Evolutionary conservation across 1,284 basidiomycete genomes (phyloP).

Genomic region (Paramarasmius palmivorus): DNA sequence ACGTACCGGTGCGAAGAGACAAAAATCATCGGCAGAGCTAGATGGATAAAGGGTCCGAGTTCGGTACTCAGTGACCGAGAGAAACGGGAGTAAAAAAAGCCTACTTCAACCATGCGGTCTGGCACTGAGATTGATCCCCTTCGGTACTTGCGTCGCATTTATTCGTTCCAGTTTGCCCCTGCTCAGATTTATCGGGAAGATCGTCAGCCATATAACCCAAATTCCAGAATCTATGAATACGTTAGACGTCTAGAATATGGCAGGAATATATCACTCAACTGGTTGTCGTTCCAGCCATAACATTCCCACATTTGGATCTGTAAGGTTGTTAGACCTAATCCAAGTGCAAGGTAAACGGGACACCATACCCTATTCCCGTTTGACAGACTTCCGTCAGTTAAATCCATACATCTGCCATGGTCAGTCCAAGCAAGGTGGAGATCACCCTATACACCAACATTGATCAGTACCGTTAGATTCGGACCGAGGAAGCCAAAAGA

Average conservation of each 20-base stretch:
- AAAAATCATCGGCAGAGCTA: slow-evolving; percentile 59
- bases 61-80: slow-evolving; percentile 28
- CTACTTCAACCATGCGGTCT: slow-evolving; percentile 54
- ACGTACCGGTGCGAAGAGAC: slow-evolving; percentile 58
- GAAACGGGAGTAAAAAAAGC: slow-evolving; percentile 27
- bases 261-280: too few relatives aligned
- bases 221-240: slow-evolving; percentile 38
- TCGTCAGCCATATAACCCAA: slow-evolving; percentile 41
- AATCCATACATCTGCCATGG: slow-evolving; percentile 48
- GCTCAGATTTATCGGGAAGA: slow-evolving; percentile 47
- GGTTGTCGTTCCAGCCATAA: too few relatives aligned
- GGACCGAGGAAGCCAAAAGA: too few relatives aligned
- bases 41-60: too few relatives aligned
- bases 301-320: too few relatives aligned
- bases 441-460: neutral
- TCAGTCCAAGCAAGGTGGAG: slow-evolving; percentile 40
- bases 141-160: slow-evolving; percentile 45
- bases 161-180: slow-evolving; percentile 57
- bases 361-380: slow-evolving; percentile 41
- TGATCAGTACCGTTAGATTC: too few relatives aligned
- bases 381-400: slow-evolving; percentile 36
- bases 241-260: neutral
- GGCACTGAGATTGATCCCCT: slow-evolving; percentile 53
- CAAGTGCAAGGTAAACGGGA: too few relatives aligned
- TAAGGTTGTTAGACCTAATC: too few relatives aligned